A percentile compares a stretch with the other conserved stretches of the same genome.
phyloP scores from a whole-genome alignment of 352 stramenopile genomes.

The Phytophthora syringae region DNA sequence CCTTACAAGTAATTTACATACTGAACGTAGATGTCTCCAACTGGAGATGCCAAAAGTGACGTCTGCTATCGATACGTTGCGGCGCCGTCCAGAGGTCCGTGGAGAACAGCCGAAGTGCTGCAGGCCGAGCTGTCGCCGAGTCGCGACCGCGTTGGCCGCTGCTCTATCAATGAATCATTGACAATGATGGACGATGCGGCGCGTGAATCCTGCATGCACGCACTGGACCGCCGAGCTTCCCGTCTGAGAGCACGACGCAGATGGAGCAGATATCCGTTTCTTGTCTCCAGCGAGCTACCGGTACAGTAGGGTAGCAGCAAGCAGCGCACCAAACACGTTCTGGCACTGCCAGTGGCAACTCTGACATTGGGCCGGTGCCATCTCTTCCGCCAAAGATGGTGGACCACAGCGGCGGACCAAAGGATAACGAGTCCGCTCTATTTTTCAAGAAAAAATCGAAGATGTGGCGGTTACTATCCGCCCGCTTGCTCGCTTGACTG shows the following conservation, averaged over 20 bases:
- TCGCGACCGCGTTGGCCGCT: constrained; percentile 11
- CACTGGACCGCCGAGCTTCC: constrained; percentile 22
- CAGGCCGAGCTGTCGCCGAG: constrained; percentile 29
- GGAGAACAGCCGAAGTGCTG: not conserved
- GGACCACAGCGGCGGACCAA: constrained; percentile 1
- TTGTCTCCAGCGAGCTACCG: too few relatives aligned
- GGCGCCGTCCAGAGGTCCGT: not conserved
- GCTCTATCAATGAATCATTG: too few relatives aligned
- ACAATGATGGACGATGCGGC: constrained; percentile 28
- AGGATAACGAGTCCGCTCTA: constrained; percentile 12
- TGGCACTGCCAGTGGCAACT: too few relatives aligned
- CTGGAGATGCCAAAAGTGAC: too few relatives aligned
- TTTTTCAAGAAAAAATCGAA: constrained; percentile 35
- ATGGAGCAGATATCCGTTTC: not conserved
- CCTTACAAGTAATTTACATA: too few relatives aligned
- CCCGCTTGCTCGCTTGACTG: too few relatives aligned
- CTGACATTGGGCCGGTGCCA: too few relatives aligned
- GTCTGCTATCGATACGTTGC: constrained; percentile 25
- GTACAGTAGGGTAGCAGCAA: too few relatives aligned
- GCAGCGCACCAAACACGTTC: too few relatives aligned
- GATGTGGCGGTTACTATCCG: constrained; percentile 25
- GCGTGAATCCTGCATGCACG: constrained; percentile 8
- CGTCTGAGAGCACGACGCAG: constrained; percentile 7
- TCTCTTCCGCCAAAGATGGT: constrained; percentile 2
- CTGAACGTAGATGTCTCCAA: too few relatives aligned